phyloP scores from a whole-genome alignment of 2,329 filamentous ascomycete genomes.

The Aureobasidium sp. region DNA sequence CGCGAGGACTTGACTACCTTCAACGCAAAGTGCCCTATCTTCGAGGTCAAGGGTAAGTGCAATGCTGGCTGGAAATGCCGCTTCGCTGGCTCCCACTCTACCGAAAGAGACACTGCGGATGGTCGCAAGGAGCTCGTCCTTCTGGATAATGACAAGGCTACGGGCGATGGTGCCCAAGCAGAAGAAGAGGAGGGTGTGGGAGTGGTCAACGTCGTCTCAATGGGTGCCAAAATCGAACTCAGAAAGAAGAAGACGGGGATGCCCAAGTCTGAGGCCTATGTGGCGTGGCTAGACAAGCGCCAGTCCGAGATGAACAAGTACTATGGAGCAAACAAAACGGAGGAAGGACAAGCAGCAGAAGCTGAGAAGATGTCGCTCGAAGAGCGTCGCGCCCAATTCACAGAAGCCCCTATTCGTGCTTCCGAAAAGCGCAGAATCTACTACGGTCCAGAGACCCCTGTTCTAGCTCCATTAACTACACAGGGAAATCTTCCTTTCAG shows the following conservation, averaged over 20 bases:
- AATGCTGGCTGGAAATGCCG: constrained; percentile 89
- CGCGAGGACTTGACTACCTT: constrained; percentile 72
- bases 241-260: constrained; percentile 64
- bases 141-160: constrained; percentile 46
- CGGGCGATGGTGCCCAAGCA: constrained; percentile 16
- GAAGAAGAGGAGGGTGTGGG: constrained; percentile 46
- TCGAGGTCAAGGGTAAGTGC: constrained; percentile 67
- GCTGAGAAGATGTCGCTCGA: constrained; percentile 36
- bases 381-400: constrained; percentile 71
- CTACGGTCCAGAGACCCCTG: constrained; percentile 87
- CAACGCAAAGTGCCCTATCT: constrained; percentile 73
- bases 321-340: constrained; percentile 20
- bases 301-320: constrained; percentile 27
- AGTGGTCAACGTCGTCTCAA: constrained; percentile 67
- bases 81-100: constrained; percentile 79
- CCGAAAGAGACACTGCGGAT: constrained; percentile 69
- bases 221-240: constrained; percentile 65
- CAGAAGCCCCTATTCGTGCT: constrained; percentile 79
- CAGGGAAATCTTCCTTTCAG: constrained; percentile 95
- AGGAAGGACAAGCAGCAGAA: constrained; percentile 29
- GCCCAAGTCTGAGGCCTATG: constrained; percentile 67
- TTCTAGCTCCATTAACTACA: constrained; percentile 89
- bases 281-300: constrained; percentile 68
- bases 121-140: constrained; percentile 77
- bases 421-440: constrained; percentile 93